These are phyloP conservation scores for Acacia concinna DNA, from an alignment of 331 rosid species.

Conservation along the genomic window DNA sequence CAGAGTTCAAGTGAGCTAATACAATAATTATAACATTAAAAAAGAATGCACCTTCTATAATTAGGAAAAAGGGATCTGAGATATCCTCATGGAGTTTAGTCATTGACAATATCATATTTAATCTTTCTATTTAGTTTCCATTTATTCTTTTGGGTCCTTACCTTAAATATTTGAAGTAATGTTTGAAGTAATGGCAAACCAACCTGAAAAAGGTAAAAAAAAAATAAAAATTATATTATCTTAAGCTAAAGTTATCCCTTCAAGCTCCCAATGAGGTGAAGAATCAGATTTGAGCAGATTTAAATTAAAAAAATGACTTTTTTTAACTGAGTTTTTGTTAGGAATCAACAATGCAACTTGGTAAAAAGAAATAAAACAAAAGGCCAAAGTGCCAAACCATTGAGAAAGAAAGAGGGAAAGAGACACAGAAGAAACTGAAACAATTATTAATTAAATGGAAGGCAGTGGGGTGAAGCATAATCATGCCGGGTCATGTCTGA, in stretches of 20 bases:
- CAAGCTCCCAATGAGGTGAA: background rate
- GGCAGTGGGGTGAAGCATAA: background rate
- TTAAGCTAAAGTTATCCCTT: background rate
- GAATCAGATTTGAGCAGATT: background rate
- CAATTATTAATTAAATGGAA: background rate
- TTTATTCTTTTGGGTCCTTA: conserved; percentile 1
- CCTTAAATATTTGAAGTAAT: background rate
- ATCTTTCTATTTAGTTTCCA: background rate
- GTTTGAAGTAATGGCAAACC: background rate
- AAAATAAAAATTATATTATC: no score
- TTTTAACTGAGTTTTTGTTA: background rate
- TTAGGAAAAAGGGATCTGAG: conserved; percentile 10
- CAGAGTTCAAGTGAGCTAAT: background rate
- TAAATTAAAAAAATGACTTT: background rate
- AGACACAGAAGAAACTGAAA: background rate
- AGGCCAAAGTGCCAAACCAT: background rate
- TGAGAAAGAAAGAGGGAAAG: background rate
- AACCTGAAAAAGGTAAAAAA: no score
- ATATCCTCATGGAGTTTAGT: conserved; percentile 11
- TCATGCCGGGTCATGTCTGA: background rate
- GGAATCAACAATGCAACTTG: background rate
- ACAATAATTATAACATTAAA: conserved; percentile 19
- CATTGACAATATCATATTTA: background rate
- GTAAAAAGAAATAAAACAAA: background rate
- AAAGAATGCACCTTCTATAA: background rate